These are phyloP conservation scores for Xanthoconium separans DNA, from an alignment of 1,284 basidiomycete genomes.

Conservation along the genomic window DNA sequence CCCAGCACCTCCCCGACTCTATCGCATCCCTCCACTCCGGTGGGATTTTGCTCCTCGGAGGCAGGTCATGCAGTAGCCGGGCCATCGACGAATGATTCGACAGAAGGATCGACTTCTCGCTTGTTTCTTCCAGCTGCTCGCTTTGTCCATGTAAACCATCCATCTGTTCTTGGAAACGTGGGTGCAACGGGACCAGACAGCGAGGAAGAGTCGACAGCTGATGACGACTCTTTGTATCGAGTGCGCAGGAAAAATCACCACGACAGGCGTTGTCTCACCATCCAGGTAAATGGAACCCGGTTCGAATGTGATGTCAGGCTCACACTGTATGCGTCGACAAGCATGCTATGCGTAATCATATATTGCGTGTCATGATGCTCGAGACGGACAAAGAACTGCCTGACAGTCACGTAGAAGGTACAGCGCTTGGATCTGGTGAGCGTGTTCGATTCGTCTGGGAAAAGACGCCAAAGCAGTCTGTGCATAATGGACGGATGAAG, in stretches of 20 bases:
- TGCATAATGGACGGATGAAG: constrained; percentile 71
- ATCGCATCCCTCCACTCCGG: constrained; percentile 27
- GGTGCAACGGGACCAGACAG: constrained; percentile 37
- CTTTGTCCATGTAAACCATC: constrained; percentile 23
- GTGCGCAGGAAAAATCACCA: constrained; percentile 55
- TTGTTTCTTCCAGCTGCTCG: constrained; percentile 16
- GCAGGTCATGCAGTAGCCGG: constrained; percentile 1
- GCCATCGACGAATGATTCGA: constrained; percentile 8
- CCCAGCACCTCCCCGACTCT: constrained; percentile 34
- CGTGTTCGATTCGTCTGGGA: constrained; percentile 75
- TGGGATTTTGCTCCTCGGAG: constrained; percentile 2
- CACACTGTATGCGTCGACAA: constrained; percentile 28
- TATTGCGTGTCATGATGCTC: constrained; percentile 56
- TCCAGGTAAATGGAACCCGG: constrained; percentile 47
- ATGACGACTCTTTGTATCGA: constrained; percentile 38
- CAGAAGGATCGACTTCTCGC: constrained; percentile 9
- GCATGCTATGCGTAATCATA: constrained; percentile 68
- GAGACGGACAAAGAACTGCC: constrained; percentile 57
- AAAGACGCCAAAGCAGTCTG: constrained; percentile 68
- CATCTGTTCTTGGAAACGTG: constrained; percentile 18
- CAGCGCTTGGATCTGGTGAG: constrained; percentile 40
- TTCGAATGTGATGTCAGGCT: constrained; percentile 1
- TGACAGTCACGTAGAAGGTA: constrained; percentile 56
- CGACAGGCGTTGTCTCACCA: constrained; percentile 60
- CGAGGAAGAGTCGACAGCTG: constrained; percentile 37